phyloP scores from a whole-genome alignment of 768 basidiomycete species.

The Lentinula sp. region DNA sequence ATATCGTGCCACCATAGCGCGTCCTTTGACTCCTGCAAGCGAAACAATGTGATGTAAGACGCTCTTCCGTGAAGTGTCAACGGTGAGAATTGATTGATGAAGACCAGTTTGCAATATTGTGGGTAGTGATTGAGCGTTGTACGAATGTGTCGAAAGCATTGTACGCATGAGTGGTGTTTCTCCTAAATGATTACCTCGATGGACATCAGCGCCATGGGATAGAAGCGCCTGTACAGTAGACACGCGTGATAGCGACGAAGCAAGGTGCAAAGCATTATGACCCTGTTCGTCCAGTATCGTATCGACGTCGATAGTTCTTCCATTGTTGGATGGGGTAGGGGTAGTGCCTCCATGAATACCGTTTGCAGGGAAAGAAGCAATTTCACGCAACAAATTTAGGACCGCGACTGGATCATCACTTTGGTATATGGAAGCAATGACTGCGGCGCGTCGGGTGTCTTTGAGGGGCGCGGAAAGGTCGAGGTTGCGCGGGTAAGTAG shows the following conservation, averaged over 20 bases:
- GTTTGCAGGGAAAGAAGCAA: conserved; percentile 28
- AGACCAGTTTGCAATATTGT: conserved; percentile 52
- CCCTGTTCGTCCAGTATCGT: conserved; percentile 90
- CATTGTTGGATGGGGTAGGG: conserved; percentile 25
- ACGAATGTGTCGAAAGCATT: conserved; percentile 82
- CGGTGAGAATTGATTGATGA: conserved; percentile 72
- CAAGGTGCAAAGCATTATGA: conserved; percentile 91
- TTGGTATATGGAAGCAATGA: conserved; percentile 62
- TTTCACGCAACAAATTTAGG: conserved; percentile 60
- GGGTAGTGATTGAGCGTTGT: conserved; percentile 71
- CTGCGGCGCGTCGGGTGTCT: conserved; percentile 53
- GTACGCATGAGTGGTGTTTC: conserved; percentile 94
- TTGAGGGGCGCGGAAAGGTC: conserved; percentile 48
- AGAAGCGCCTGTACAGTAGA: conserved; percentile 67
- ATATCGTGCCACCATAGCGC: conserved; percentile 78
- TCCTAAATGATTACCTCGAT: conserved; percentile 88
- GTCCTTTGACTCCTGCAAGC: conserved; percentile 86
- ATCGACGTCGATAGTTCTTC: conserved; percentile 51
- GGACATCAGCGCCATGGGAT: conserved; percentile 74
- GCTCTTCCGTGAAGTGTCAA: conserved; percentile 81
- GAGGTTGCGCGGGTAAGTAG: conserved; percentile 41
- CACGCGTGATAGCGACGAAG: conserved; percentile 76
- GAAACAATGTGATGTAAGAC: conserved; percentile 90
- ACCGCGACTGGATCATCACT: conserved; percentile 62
- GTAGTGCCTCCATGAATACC: conserved; percentile 13